Conservation (phyloP, 108 stramenopile species). For the Seminavis robusta region DNA sequence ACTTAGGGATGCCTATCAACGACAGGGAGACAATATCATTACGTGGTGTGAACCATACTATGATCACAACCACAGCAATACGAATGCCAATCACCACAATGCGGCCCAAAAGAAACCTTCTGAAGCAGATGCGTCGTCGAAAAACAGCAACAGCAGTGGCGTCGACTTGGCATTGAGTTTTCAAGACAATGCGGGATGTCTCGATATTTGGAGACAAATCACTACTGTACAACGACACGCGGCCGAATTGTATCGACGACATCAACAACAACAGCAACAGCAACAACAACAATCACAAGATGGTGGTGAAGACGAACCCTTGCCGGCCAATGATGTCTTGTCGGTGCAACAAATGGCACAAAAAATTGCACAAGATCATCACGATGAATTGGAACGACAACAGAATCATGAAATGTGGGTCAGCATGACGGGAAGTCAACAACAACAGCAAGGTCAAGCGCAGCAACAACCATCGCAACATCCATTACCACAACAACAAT, state of each 20-base stretch:
- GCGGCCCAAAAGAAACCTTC: not conserved
- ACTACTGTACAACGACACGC: constrained; percentile 71
- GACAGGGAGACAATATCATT: constrained; percentile 90
- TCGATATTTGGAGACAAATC: constrained; percentile 87
- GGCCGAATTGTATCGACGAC: constrained; percentile 42
- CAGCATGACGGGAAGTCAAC: not conserved
- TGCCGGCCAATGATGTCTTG: not conserved
- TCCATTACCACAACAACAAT: too few relatives aligned
- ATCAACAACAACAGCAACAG: constrained; percentile 5
- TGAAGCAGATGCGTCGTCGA: too few relatives aligned
- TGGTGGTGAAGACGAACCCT: not conserved
- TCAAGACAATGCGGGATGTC: constrained; percentile 87
- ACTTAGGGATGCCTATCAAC: constrained; percentile 78
- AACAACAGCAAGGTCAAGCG: not conserved
- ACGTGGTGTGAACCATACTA: constrained; percentile 88
- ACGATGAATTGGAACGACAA: constrained; percentile 42
- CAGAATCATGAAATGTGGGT: constrained; percentile 37
- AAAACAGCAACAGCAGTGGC: constrained; percentile 36
- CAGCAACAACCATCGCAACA: not conserved
- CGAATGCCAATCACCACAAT: not conserved
- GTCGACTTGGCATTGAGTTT: constrained; percentile 86
- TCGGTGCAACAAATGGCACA: constrained; percentile 40
- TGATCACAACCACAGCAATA: not conserved
- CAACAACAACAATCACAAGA: constrained; percentile 16
- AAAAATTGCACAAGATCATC: constrained; percentile 39